phyloP scores from a whole-genome alignment of 257 asterid species.

The Coffea canephora region DNA sequence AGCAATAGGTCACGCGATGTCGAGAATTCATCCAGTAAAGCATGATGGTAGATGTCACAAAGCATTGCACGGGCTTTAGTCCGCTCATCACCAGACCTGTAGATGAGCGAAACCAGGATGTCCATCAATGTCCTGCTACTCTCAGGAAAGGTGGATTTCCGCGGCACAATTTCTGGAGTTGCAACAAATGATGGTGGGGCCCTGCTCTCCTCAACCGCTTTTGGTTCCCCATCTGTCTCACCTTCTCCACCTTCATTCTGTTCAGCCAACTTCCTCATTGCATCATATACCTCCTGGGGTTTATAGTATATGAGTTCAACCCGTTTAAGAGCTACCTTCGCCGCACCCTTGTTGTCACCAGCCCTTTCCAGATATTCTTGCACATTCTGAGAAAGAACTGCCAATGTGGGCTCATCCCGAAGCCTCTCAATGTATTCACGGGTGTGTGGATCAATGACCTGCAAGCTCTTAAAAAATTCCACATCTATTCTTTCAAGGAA shows the following conservation, averaged over 20 bases:
- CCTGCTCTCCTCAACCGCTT: constrained; percentile 53
- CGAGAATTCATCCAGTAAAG: constrained; percentile 75
- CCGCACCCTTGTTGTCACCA: constrained; percentile 81
- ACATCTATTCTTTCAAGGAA: constrained; percentile 82
- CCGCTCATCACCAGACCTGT: constrained; percentile 83
- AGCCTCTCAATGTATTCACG: constrained; percentile 93
- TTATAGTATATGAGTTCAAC: constrained; percentile 88
- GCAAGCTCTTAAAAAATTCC: constrained; percentile 90
- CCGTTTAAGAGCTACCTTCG: constrained; percentile 91
- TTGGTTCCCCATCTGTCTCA: constrained; percentile 56
- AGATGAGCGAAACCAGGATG: constrained; percentile 70
- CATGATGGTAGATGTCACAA: constrained; percentile 93
- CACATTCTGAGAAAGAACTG: constrained; percentile 84
- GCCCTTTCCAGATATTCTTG: constrained; percentile 67
- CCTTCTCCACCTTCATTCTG: constrained; percentile 39
- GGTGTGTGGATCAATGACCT: constrained; percentile 95
- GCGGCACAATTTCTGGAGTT: constrained; percentile 79
- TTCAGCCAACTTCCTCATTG: constrained; percentile 89
- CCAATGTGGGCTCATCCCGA: constrained; percentile 75
- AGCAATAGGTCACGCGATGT: constrained; percentile 82
- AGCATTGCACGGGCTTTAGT: constrained; percentile 99
- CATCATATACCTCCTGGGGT: constrained; percentile 93
- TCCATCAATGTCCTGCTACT: constrained; percentile 84
- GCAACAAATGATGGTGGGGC: constrained; percentile 66
- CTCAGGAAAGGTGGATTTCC: constrained; percentile 82